Conservation (phyloP, 805 yeast species). For the Schizosaccharomyces lindneri region DNA sequence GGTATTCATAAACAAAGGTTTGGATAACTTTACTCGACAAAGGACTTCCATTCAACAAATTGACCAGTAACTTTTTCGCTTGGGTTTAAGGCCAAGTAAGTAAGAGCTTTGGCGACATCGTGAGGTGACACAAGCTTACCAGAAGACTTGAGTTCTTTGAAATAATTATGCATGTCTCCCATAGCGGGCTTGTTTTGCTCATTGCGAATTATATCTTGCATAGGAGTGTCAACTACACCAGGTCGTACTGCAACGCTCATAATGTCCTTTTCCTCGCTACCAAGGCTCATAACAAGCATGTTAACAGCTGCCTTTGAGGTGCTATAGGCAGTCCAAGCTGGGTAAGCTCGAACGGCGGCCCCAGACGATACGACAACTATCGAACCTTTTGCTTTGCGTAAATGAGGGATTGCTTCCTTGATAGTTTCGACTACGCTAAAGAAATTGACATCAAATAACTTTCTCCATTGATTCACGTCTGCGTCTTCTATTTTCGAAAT, state of each 20-base stretch:
- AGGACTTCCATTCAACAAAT: slow-evolving; percentile 1
- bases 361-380: slow-evolving; percentile 75
- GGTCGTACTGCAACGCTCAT: slow-evolving; percentile 59
- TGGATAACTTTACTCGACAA: neutral
- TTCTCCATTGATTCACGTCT: slow-evolving; percentile 32
- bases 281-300: slow-evolving; percentile 41
- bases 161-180: neutral
- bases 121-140: neutral
- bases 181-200: slow-evolving; percentile 11
- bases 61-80: neutral
- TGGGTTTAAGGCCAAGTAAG: neutral
- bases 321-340: slow-evolving; percentile 84
- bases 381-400: slow-evolving; percentile 32
- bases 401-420: slow-evolving; percentile 27
- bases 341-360: slow-evolving; percentile 29
- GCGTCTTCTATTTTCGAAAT: slow-evolving; percentile 33
- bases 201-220: slow-evolving; percentile 65
- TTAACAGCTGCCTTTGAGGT: slow-evolving; percentile 79
- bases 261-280: slow-evolving; percentile 40
- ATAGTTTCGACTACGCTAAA: slow-evolving; percentile 36
- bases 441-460: slow-evolving; percentile 47
- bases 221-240: slow-evolving; percentile 76
- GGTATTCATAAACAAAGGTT: neutral
- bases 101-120: neutral
- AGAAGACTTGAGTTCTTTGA: neutral